Evolutionary conservation across 805 yeast genomes (phyloP), one percentile per base, ranked within the genome.

Genomic region (Sugiyamaella qingdaonensis): DNA sequence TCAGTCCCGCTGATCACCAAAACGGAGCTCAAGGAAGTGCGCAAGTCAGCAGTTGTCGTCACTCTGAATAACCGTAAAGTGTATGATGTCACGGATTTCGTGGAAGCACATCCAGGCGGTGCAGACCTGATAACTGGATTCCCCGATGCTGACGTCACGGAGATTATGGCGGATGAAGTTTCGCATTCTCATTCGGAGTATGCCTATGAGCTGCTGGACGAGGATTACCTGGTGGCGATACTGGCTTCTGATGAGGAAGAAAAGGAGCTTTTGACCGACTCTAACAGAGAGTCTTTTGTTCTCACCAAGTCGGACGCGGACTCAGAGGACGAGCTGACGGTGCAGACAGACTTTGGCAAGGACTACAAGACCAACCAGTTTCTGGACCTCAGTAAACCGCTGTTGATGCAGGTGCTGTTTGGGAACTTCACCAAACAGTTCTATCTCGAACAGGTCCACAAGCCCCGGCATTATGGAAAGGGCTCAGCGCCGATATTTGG

Each of bases 401-500:
- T 94, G 61, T 72, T 94, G 42, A 65, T 80, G 69, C 99, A 94
- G 74, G 88, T 94, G 45, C 71, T 89, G 52, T 76, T 79, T 56
- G 82, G 90, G 41, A 77, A 79, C 34, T 94, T 90, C 76, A 66
- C 86, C 41, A 92, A 88, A 67, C 95, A 88, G 42, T 92, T 94
- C 65, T 94, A 94, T 69, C 76, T 94, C 65, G 96, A 90, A 67
- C 97, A 94, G 72, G 94, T 94, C 42, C 99, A 94, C 70, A 83
- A 97, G 71, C 99, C 99, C 51, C 84, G 99, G 68, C 99, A 94
- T 70, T 94, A 91, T 67, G 98, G 98, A 59, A 84, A 90, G 67
- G 97, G 97, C 10, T 88, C 97, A 2, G 99, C 99, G 10, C 97
- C 91, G 5, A 68, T 94, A 51, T 94, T 94, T 70, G 99, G 99